These are phyloP conservation scores for Suillus ampliporus DNA, from an alignment of 768 basidiomycete species.

Conservation along the genomic window DNA sequence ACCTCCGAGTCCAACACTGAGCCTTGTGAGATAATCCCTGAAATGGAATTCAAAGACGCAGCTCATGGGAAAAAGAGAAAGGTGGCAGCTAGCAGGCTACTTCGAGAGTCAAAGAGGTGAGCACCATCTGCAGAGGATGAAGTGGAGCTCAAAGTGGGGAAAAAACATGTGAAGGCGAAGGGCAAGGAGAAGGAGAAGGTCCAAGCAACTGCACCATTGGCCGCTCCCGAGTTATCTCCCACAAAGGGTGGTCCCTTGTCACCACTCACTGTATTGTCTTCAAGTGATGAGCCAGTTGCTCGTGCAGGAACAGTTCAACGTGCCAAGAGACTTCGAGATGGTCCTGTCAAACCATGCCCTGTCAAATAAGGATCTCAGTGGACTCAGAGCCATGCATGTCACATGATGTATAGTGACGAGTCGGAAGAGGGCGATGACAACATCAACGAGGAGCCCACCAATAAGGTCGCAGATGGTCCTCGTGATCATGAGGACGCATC, in stretches of 20 bases:
- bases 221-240: neutral
- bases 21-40: neutral
- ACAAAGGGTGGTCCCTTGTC: neutral
- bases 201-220: neutral
- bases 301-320: neutral
- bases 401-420: neutral
- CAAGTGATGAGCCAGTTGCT: neutral
- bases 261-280: neutral
- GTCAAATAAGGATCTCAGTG: neutral
- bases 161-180: neutral
- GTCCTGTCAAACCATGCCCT: neutral
- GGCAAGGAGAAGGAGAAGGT: neutral
- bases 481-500: too few relatives aligned
- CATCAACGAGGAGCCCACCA: too few relatives aligned
- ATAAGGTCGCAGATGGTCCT: too few relatives aligned
- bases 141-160: neutral
- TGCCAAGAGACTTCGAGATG: conserved; percentile 1
- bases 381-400: neutral
- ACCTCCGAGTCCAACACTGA: neutral
- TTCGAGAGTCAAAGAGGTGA: neutral
- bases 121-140: neutral
- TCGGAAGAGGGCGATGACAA: neutral
- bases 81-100: neutral
- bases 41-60: neutral
- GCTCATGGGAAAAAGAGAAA: neutral